Conservation (phyloP, 306 rosid species). For the Medicago truncatula region DNA sequence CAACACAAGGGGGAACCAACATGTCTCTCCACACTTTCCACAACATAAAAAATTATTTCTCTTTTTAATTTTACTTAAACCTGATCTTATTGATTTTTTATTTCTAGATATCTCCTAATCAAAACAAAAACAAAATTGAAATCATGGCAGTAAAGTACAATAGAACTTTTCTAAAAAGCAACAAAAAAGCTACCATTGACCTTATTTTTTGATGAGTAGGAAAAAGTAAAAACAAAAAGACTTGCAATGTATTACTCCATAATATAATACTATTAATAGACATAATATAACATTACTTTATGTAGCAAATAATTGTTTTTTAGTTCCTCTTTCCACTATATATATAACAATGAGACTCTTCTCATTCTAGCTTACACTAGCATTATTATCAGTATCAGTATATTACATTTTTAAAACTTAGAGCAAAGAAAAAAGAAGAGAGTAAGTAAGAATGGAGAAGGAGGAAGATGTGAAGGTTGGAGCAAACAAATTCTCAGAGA, state of each 20-base stretch:
- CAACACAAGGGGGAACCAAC: not conserved
- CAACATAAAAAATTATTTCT: not conserved
- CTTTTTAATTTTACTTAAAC: not conserved
- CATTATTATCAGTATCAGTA: too few species aligned
- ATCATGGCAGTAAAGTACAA: too few species aligned
- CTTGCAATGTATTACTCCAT: too few species aligned
- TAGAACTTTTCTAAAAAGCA: too few species aligned
- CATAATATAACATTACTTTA: not conserved
- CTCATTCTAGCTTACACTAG: not conserved
- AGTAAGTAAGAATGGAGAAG: slow-evolving; percentile 45
- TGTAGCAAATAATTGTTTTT: not conserved
- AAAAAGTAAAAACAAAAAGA: too few species aligned
- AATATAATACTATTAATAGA: too few species aligned
- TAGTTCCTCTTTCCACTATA: slow-evolving; percentile 43
- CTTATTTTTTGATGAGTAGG: too few species aligned
- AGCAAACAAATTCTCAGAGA: slow-evolving; percentile 78
- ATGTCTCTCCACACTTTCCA: too few species aligned
- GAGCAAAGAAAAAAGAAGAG: not conserved
- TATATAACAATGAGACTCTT: slow-evolving; percentile 43
- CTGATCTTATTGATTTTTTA: not conserved
- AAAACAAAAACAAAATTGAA: too few species aligned
- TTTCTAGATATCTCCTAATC: too few species aligned
- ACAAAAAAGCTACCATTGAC: too few species aligned
- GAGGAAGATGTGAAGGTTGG: slow-evolving; percentile 92
- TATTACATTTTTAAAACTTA: not conserved